phyloP scores from a whole-genome alignment of 2,329 filamentous ascomycete genomes.

The Alternaria consortialis region DNA sequence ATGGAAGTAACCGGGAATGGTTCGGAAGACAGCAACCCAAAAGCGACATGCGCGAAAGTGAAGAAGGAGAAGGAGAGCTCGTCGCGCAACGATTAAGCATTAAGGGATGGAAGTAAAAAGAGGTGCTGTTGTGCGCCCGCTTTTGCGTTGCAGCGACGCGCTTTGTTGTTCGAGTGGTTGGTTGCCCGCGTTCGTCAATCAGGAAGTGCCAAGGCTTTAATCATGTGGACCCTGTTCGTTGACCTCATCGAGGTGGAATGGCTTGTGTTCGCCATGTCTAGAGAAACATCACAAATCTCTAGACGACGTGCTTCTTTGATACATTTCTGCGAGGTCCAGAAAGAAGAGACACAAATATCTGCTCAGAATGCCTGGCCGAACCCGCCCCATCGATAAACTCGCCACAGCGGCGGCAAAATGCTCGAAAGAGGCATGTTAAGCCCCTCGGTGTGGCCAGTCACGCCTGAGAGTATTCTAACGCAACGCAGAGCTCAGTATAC shows the following conservation, averaged over 20 bases:
- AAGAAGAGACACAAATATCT: neutral
- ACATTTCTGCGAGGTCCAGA: neutral
- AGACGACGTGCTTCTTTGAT: no score
- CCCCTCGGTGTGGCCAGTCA: constrained; percentile 9
- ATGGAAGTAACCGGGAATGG: constrained; percentile 37
- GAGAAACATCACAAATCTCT: neutral
- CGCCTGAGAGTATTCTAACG: neutral
- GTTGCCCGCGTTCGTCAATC: constrained; percentile 26
- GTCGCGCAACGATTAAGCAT: constrained; percentile 33
- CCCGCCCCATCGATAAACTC: constrained; percentile 73
- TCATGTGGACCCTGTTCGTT: constrained; percentile 12
- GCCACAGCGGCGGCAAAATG: constrained; percentile 72
- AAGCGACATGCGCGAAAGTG: constrained; percentile 9
- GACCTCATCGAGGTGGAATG: constrained; percentile 19
- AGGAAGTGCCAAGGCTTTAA: constrained; percentile 27
- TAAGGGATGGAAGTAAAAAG: constrained; percentile 26
- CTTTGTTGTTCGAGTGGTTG: constrained; percentile 41
- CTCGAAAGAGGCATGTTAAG: constrained; percentile 65
- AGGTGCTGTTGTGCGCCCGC: constrained; percentile 18
- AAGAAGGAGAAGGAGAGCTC: constrained; percentile 10
- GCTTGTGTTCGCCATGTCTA: neutral
- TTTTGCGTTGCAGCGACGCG: constrained; percentile 29
- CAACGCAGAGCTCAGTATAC: constrained; percentile 76
- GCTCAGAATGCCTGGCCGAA: constrained; percentile 50
- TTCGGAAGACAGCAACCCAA: constrained; percentile 9